phyloP scores from a whole-genome alignment of 345 rosid genomes.

The Linum lewisii region DNA sequence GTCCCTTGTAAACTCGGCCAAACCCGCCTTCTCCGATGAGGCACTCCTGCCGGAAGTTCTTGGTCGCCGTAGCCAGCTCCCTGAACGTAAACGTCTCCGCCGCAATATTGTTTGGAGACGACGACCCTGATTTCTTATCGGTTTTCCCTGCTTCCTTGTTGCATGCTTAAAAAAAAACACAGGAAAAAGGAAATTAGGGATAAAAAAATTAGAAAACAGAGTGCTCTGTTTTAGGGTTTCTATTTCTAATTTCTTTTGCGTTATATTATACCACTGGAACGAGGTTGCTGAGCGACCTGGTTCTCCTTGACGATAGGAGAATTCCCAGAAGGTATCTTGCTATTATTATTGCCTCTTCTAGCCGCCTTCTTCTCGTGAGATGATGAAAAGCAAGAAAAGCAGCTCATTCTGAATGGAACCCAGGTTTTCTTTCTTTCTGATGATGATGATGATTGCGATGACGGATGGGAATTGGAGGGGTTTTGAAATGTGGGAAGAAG shows the following conservation, averaged over 20 bases:
- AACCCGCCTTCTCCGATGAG: constrained; percentile 92
- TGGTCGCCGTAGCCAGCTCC: constrained; percentile 77
- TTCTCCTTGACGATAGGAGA: constrained; percentile 6
- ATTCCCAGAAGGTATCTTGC: constrained; percentile 7
- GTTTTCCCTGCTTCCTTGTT: constrained; percentile 19
- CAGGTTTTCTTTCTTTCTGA: neutral
- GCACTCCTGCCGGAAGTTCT: constrained; percentile 82
- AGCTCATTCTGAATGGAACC: constrained; percentile 39
- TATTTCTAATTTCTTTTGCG: constrained; percentile 3
- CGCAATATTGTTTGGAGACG: constrained; percentile 30
- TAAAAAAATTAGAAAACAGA: neutral
- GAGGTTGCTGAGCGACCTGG: constrained; percentile 12
- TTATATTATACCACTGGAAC: too few species aligned
- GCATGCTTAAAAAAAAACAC: neutral
- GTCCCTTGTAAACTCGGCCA: constrained; percentile 86
- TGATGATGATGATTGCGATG: too few species aligned
- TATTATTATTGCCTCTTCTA: constrained; percentile 19
- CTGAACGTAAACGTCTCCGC: constrained; percentile 76
- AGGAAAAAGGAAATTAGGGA: too few species aligned
- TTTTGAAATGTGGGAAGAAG: neutral
- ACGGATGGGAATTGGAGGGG: neutral
- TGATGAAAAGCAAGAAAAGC: constrained; percentile 61
- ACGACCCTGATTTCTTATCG: constrained; percentile 12
- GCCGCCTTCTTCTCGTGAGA: constrained; percentile 38
- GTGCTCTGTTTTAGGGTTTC: too few species aligned